Evolutionary conservation across 257 asterid species (phyloP).

Genomic region (Nicotiana tomentosiformis): DNA sequence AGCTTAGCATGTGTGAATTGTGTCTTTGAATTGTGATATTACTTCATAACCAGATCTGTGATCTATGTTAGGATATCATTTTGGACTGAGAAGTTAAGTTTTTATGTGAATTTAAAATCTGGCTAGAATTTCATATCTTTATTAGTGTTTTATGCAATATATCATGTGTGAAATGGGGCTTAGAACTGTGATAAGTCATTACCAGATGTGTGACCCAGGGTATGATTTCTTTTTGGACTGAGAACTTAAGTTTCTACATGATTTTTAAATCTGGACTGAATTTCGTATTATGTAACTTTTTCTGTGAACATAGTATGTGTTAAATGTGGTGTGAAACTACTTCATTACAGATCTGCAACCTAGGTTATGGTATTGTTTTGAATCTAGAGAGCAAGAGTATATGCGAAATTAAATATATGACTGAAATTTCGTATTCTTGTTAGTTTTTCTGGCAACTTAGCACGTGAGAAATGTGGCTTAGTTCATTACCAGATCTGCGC

Average conservation of each 20-base stretch:
- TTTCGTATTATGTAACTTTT: not conserved
- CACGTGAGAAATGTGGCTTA: not conserved
- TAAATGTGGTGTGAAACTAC: not conserved
- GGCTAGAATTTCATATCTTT: not conserved
- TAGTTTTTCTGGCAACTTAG: not conserved
- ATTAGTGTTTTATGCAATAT: not conserved
- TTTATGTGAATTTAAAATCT: not conserved
- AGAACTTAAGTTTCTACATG: not conserved
- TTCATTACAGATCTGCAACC: not conserved
- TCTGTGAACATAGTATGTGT: not conserved
- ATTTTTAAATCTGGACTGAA: not conserved
- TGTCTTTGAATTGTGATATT: not conserved
- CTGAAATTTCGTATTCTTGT: not conserved
- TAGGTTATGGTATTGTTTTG: not conserved
- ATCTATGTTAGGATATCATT: not conserved
- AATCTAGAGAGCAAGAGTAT: not conserved
- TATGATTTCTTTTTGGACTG: not conserved
- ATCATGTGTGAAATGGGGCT: not conserved
- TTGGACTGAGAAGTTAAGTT: not conserved
- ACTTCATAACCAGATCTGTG: not conserved
- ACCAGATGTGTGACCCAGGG: not conserved
- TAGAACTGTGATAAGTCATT: not conserved
- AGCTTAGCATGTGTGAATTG: not conserved
- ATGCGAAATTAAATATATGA: not conserved
- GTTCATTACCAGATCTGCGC: not conserved